phyloP scores from a whole-genome alignment of 495 filamentous ascomycete genomes.

The Lasiosphaeris hirsuta region DNA sequence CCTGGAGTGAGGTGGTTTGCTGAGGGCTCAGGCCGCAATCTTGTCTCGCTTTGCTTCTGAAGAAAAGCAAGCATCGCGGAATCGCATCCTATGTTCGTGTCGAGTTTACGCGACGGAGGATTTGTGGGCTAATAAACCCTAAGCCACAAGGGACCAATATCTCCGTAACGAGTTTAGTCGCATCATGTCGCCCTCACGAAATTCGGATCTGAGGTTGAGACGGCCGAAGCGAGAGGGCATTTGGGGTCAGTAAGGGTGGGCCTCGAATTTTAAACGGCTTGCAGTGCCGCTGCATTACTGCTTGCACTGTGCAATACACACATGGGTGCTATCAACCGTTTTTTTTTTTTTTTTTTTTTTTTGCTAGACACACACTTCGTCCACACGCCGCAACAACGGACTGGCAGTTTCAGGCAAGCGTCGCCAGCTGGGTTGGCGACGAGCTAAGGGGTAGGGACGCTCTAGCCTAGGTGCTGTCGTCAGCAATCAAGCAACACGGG shows the following conservation, averaged over 20 bases:
- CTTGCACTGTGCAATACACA: no score
- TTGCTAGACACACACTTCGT: no score
- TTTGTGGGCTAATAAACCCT: background rate
- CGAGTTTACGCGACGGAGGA: background rate
- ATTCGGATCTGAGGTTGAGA: constrained; percentile 21
- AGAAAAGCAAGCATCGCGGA: background rate
- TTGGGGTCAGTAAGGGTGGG: background rate
- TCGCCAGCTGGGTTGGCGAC: background rate
- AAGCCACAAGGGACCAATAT: background rate
- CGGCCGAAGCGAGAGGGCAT: constrained; percentile 13
- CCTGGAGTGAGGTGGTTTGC: no score
- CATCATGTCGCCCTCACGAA: constrained; percentile 22
- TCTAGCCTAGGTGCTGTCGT: no score
- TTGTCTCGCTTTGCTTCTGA: no score
- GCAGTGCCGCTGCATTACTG: no score
- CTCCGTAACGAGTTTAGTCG: constrained; percentile 14
- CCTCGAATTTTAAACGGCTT: background rate
- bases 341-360: no score
- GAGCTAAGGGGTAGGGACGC: background rate
- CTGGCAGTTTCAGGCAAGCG: background rate
- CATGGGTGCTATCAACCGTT: background rate
- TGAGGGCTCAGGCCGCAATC: no score
- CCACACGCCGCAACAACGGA: background rate
- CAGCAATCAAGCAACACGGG: background rate
- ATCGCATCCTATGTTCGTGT: background rate